Base-by-base conservation (phyloP, 2,329 filamentous ascomycete species). In the Geosmithia morbida region DNA sequence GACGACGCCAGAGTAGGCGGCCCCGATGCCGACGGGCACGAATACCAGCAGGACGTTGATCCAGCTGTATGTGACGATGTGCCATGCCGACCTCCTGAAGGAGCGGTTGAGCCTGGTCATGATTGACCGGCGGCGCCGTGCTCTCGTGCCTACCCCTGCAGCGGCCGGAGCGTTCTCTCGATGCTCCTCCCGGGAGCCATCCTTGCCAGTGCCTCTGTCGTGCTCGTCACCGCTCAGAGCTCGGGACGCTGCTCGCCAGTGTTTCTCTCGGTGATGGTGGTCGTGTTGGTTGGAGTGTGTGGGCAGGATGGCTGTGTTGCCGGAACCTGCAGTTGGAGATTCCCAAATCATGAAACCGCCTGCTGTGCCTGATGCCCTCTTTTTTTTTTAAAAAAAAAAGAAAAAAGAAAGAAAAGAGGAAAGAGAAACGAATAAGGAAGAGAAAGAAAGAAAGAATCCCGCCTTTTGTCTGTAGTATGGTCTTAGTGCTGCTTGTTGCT, bases 31-130 rank as follows among this genome's bases (percentile, higher is more conserved):
- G 47, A 85, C 71, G 7, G 85, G 86, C 29, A 90, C 85, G 58
- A 88, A 88, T 48, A 89, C 65, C 52, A 90, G 69, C 54, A 90
- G 68, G 48, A 87, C 56, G 60, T 92, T 90, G 67, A 90, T 69
- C 76, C 82, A 87, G 68, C 81, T 87, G 59, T 85, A 78, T 42
- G 80, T 73, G 51, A 89, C 72, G 53, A 71, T 64, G 60, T 81
- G 77, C 57, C 68, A 64, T 52, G 67, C 65, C 19, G 66, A 66
- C 50, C 70, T 68, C 53, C 71, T 69, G 54, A 76, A 66, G 55
- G 77, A 71, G 48, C 63, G 60, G 39, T 66, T 51, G 50, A 79
- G 61, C 53, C 66, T 63, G n/a, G 18, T 6, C 22, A 26, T 26
- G 4, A 26, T 26, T 26, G 22, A 26, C 22, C 8, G 22, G 8